phyloP scores from a whole-genome alignment of 805 yeast species.

The Nakazawaea pomicola region DNA sequence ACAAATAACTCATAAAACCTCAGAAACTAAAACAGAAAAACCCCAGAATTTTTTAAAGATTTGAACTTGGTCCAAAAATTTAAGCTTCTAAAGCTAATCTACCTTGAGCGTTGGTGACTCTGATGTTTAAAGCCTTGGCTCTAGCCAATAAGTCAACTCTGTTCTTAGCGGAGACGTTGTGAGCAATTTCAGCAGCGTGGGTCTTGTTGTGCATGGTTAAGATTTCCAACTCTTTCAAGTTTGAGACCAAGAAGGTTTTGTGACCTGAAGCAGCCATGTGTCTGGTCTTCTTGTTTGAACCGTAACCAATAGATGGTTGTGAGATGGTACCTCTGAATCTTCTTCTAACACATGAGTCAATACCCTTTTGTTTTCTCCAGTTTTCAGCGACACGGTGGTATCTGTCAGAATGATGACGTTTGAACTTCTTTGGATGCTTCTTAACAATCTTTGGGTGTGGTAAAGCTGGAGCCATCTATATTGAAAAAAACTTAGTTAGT shows the following conservation, averaged over 20 bases:
- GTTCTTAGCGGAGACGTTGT: conserved; percentile 97
- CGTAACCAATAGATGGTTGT: conserved; percentile 99
- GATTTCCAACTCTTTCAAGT: conserved; percentile 90
- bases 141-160: conserved; percentile 93
- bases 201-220: conserved; percentile 95
- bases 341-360: conserved; percentile 99
- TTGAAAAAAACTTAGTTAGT: conserved; percentile 21
- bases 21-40: conserved; percentile 7
- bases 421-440: conserved; percentile 98
- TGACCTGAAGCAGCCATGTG: conserved; percentile 96
- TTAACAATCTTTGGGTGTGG: conserved; percentile 99
- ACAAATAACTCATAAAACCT: conserved; percentile 9
- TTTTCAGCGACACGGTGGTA: conserved; percentile 96
- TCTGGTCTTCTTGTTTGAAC: conserved; percentile 98
- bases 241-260: conserved; percentile 92
- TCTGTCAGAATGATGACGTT: conserved; percentile 99
- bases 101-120: conserved; percentile 99
- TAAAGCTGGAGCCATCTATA: conserved; percentile 92
- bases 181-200: conserved; percentile 99
- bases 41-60: conserved; percentile 1
- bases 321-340: conserved; percentile 99
- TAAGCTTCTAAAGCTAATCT: conserved; percentile 97
- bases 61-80: conserved; percentile 20
- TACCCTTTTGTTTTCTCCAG: conserved; percentile 99
- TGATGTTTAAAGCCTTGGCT: conserved; percentile 97